These are phyloP conservation scores for Phytophthora agathidicida DNA, from an alignment of 352 stramenopile genomes.

Conservation along the genomic window DNA sequence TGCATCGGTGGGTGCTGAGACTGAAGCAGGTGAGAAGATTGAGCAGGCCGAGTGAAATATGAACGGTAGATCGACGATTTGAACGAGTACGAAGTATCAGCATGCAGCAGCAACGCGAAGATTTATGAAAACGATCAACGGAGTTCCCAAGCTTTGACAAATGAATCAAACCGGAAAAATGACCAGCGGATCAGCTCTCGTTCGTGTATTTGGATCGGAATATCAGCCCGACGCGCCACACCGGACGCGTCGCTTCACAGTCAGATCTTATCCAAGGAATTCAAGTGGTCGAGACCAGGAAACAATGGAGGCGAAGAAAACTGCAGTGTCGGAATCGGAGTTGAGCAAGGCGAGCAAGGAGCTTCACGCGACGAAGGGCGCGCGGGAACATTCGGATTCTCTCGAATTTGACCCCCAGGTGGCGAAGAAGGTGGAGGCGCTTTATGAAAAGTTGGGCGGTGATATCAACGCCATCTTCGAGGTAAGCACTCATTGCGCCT, in stretches of 20 bases:
- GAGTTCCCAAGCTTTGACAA: slow-evolving; percentile 6
- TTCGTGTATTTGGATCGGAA: neutral
- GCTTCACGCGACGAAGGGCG: slow-evolving; percentile 65
- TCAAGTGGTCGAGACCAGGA: neutral
- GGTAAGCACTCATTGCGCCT: slow-evolving; percentile 14
- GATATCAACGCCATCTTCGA: slow-evolving; percentile 75
- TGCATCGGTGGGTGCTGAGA: neutral
- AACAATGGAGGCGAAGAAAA: slow-evolving; percentile 70
- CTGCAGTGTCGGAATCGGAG: slow-evolving; percentile 57
- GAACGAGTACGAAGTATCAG: slow-evolving; percentile 18
- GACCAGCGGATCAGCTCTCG: neutral
- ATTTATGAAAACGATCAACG: slow-evolving; percentile 34
- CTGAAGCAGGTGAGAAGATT: neutral
- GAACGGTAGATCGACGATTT: slow-evolving; percentile 15
- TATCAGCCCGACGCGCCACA: neutral
- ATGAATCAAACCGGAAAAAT: slow-evolving; percentile 13
- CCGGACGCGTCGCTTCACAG: slow-evolving; percentile 25
- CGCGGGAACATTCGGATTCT: slow-evolving; percentile 68
- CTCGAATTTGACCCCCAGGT: slow-evolving; percentile 71
- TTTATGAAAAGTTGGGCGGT: slow-evolving; percentile 72
- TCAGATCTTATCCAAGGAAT: slow-evolving; percentile 1
- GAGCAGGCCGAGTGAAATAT: slow-evolving; percentile 15
- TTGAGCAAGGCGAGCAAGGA: slow-evolving; percentile 68
- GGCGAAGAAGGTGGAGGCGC: slow-evolving; percentile 51
- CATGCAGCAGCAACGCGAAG: slow-evolving; percentile 28